A percentile compares a stretch with the other conserved stretches of the same genome.
Evolutionary conservation across 371 early-diverging fungal genomes (phyloP).

Genomic region (Mortierella sp.): DNA sequence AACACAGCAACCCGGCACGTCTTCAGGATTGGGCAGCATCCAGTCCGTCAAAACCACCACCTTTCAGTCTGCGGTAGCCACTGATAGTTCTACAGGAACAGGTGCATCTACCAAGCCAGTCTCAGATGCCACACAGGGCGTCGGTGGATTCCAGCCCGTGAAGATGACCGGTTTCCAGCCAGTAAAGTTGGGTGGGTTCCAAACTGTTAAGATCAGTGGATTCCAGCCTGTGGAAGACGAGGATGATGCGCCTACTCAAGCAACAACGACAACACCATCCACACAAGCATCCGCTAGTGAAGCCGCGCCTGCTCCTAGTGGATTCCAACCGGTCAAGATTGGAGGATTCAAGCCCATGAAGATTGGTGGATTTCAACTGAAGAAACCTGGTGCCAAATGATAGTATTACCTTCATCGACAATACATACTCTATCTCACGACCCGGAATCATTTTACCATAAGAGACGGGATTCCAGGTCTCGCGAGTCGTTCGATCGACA

Average conservation of each 20-base stretch:
- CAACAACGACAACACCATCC: not conserved
- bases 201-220: slow-evolving; percentile 39
- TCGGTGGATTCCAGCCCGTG: slow-evolving; percentile 37
- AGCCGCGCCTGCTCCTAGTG: slow-evolving; percentile 5
- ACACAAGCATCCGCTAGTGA: not conserved
- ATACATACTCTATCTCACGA: no score
- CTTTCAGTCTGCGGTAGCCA: slow-evolving; percentile 16
- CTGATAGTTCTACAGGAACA: slow-evolving; percentile 7
- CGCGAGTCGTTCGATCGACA: no score
- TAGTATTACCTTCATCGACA: no score
- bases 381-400: slow-evolving; percentile 34
- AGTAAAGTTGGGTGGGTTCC: slow-evolving; percentile 20
- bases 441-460: no score
- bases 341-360: slow-evolving; percentile 46
- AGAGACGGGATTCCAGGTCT: no score
- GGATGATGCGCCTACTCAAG: slow-evolving; percentile 4
- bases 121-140: no score
- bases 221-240: slow-evolving; percentile 29
- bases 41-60: slow-evolving; percentile 19
- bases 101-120: no score
- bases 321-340: slow-evolving; percentile 44
- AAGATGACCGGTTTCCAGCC: slow-evolving; percentile 34
- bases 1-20: not conserved
- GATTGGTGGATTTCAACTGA: slow-evolving; percentile 46
- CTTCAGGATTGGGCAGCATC: slow-evolving; percentile 12